These are phyloP conservation scores for Mallotus nudiflorus DNA, from an alignment of 345 rosid genomes.

Conservation along the genomic window DNA sequence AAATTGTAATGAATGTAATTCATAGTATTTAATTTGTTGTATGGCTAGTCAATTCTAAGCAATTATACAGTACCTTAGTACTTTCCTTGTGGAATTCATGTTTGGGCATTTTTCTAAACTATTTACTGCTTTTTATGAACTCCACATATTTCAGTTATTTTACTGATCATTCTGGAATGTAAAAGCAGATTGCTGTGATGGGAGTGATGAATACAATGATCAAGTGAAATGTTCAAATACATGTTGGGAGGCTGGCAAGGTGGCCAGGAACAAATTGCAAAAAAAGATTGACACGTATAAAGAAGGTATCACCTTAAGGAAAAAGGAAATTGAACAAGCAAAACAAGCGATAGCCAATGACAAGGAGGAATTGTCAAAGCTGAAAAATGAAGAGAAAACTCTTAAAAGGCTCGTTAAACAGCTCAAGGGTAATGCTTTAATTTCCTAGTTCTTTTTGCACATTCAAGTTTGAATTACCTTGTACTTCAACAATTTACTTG, in stretches of 20 bases:
- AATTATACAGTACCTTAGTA: neutral
- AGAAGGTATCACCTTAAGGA: constrained; percentile 59
- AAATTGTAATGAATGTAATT: neutral
- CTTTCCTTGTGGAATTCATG: neutral
- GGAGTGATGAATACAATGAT: constrained; percentile 90
- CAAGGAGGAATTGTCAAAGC: constrained; percentile 57
- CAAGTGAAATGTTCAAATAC: constrained; percentile 66
- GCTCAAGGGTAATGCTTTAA: constrained; percentile 55
- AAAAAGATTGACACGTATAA: constrained; percentile 62
- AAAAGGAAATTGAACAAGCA: constrained; percentile 55
- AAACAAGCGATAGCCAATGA: constrained; percentile 59
- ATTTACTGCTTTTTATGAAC: neutral
- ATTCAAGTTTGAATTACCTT: constrained; percentile 2
- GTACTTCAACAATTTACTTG: neutral
- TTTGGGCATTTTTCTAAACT: neutral
- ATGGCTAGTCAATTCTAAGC: neutral
- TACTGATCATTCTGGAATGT: neutral
- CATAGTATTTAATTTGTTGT: neutral
- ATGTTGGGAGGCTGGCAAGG: constrained; percentile 95
- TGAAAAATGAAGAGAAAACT: constrained; percentile 70
- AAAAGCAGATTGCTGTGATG: constrained; percentile 71
- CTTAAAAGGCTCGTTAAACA: constrained; percentile 68
- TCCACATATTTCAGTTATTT: neutral
- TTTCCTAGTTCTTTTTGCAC: neutral
- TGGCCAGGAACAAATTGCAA: constrained; percentile 65